Evolutionary conservation across 2,329 filamentous ascomycete genomes (phyloP).

Genomic region (Paraconiothyrium brasiliense): DNA sequence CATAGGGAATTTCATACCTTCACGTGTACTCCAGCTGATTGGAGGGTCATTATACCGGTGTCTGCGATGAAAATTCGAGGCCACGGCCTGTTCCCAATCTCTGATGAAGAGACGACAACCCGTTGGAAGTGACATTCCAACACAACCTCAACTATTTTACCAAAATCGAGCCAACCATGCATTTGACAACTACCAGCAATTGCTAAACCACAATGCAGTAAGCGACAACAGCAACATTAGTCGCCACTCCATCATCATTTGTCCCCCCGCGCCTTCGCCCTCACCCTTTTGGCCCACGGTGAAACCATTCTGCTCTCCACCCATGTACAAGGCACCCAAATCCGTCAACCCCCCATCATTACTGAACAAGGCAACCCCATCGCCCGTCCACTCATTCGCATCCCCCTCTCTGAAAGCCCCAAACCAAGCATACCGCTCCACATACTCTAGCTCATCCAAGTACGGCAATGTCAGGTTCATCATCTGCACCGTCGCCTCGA

Average conservation of each 20-base stretch:
- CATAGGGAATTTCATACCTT: constrained; percentile 50
- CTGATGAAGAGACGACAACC: constrained; percentile 37
- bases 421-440: constrained; percentile 50
- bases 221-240: constrained; percentile 16
- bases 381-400: constrained; percentile 49
- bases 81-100: constrained; percentile 43
- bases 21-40: constrained; percentile 47
- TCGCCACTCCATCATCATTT: constrained; percentile 9
- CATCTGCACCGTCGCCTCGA: constrained; percentile 69
- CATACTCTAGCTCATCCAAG: constrained; percentile 68
- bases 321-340: constrained; percentile 46
- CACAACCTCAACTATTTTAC: constrained; percentile 26
- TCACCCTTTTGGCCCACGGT: constrained; percentile 43
- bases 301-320: constrained; percentile 34
- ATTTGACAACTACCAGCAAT: constrained; percentile 11
- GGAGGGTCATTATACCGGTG: constrained; percentile 50
- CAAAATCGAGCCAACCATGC: constrained; percentile 16
- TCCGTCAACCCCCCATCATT: constrained; percentile 43
- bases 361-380: constrained; percentile 46
- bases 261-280: constrained; percentile 31
- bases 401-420: constrained; percentile 44
- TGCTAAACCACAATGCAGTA: constrained; percentile 12
- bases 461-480: constrained; percentile 75
- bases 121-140: constrained; percentile 9
- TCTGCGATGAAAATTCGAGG: constrained; percentile 48